A percentile compares a stretch with the other conserved stretches of the same genome.
phyloP scores from a whole-genome alignment of 768 basidiomycete species.

The Phlebiopsis flavidoalba region DNA sequence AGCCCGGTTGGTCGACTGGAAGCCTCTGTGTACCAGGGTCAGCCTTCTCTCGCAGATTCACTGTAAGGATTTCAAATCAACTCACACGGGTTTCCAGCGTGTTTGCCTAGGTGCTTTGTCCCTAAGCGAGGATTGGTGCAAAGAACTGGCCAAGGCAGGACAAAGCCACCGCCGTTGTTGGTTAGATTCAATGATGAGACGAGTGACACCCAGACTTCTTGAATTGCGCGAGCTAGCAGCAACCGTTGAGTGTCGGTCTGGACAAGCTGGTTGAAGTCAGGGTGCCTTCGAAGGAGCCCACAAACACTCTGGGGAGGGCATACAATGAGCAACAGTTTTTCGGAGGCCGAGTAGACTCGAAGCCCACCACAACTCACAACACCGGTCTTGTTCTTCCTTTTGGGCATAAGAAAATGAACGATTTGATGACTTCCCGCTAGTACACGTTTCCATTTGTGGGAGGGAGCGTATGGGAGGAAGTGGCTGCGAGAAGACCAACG shows the following conservation, averaged over 20 bases:
- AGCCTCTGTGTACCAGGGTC: slow-evolving; percentile 35
- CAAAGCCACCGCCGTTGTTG: slow-evolving; percentile 60
- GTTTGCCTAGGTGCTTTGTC: slow-evolving; percentile 26
- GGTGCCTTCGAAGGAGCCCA: slow-evolving; percentile 50
- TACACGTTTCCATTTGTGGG: slow-evolving; percentile 36
- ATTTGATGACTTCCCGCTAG: slow-evolving; percentile 44
- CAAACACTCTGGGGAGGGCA: slow-evolving; percentile 42
- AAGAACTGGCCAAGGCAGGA: slow-evolving; percentile 58
- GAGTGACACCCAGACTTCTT: slow-evolving; percentile 42
- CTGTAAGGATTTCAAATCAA: background rate
- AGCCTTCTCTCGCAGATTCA: background rate
- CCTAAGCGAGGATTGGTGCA: slow-evolving; percentile 50
- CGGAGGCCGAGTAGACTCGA: too few species aligned
- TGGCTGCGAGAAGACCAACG: slow-evolving; percentile 28
- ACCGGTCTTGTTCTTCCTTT: slow-evolving; percentile 51
- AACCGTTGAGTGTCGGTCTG: slow-evolving; percentile 44
- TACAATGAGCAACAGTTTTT: too few species aligned
- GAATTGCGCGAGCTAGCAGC: slow-evolving; percentile 41
- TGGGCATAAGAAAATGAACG: slow-evolving; percentile 51
- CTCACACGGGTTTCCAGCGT: slow-evolving; percentile 47
- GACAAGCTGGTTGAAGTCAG: slow-evolving; percentile 49
- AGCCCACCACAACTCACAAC: slow-evolving; percentile 54
- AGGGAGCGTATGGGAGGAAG: slow-evolving; percentile 43
- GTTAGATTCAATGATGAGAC: slow-evolving; percentile 53
- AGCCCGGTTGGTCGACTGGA: slow-evolving; percentile 48